Evolutionary conservation across 2,329 filamentous ascomycete genomes (phyloP), one percentile per base, ranked within the genome.

Genomic region (Podosphaera aphanis): DNA sequence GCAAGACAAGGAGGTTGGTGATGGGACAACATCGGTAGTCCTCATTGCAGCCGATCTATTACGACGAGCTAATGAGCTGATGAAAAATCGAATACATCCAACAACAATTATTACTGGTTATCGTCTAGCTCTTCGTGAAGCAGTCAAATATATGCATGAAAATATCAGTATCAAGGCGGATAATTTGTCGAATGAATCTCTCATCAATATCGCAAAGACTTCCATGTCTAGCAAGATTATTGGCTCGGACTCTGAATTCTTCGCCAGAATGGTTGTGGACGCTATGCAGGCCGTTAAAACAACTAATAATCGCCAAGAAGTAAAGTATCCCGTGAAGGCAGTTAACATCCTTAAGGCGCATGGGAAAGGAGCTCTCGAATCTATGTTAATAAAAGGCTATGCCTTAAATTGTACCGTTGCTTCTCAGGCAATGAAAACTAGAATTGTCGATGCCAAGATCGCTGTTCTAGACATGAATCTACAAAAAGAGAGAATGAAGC

Each of bases 191-290:
- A 78, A 83, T 50, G 90, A 95, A 51, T 90, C 83, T 49, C 73
- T 98, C 54, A 63, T 95, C 59, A 94, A 76, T 66, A 94, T 98
- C 61, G 90, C 90, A 51, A 95, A 88, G 69, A 98, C 90, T 18
- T 94, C 86, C 59, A 98, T 98, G 88, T 94, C 86, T 45, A 93
- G 83, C 70, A 98, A 98, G 69, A 92, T 98, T 59, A 95, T 98
- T 61, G 90, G 90, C 48, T 69, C 82, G 47, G 90, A 98, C 64
- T 85, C 83, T 11, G 85, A 93, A 52, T 98, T 98, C 69, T 98
- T 98, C 60, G 77, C 88, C 55, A 82, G 90, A 65, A 92, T 98
- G 80, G 85, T 86, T 11, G 90, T 98, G 44, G 88, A 98, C 63
- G 86, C 83, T 52, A 94, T 98, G 71, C 77, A 82, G 61, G 81